Evolutionary conservation across 352 stramenopile genomes (phyloP).

Genomic region (Pythium chondricola): DNA sequence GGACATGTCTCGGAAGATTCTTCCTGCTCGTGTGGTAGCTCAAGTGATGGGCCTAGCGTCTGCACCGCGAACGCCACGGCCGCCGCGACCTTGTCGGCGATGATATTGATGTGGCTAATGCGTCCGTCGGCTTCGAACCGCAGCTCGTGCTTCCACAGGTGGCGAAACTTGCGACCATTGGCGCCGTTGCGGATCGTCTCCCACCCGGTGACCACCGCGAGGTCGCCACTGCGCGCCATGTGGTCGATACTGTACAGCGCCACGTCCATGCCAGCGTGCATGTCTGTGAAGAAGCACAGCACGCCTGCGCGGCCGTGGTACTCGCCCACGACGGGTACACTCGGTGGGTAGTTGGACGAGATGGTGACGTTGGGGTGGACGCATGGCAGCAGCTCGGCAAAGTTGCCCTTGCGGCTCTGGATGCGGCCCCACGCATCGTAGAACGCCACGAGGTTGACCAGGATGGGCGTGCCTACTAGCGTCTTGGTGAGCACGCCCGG

Average conservation of each 20-base stretch:
- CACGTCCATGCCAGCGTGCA: conserved; percentile 67
- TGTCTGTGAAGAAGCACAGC: conserved; percentile 63
- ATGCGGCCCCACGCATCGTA: conserved; percentile 75
- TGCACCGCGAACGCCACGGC: conserved; percentile 70
- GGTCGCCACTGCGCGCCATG: conserved; percentile 58
- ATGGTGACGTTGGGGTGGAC: conserved; percentile 72
- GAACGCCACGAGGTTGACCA: conserved; percentile 54
- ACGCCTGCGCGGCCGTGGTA: conserved; percentile 59
- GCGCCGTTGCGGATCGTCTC: conserved; percentile 65
- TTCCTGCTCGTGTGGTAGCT: conserved; percentile 61
- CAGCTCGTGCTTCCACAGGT: conserved; percentile 81
- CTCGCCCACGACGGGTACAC: conserved; percentile 58
- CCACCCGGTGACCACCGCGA: conserved; percentile 71
- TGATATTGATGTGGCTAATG: conserved; percentile 82
- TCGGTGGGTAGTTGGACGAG: conserved; percentile 72
- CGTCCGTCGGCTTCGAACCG: conserved; percentile 73
- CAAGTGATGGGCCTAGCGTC: conserved; percentile 45
- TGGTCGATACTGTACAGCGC: conserved; percentile 64
- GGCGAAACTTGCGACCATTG: conserved; percentile 69
- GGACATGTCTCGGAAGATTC: conserved; percentile 52
- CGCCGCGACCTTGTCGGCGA: conserved; percentile 75
- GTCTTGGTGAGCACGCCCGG: conserved; percentile 31
- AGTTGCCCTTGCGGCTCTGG: conserved; percentile 71
- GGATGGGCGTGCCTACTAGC: conserved; percentile 45
- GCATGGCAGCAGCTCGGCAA: conserved; percentile 67